These are phyloP conservation scores for Tulasnella sp. DNA, from an alignment of 768 basidiomycete genomes.

Conservation along the genomic window DNA sequence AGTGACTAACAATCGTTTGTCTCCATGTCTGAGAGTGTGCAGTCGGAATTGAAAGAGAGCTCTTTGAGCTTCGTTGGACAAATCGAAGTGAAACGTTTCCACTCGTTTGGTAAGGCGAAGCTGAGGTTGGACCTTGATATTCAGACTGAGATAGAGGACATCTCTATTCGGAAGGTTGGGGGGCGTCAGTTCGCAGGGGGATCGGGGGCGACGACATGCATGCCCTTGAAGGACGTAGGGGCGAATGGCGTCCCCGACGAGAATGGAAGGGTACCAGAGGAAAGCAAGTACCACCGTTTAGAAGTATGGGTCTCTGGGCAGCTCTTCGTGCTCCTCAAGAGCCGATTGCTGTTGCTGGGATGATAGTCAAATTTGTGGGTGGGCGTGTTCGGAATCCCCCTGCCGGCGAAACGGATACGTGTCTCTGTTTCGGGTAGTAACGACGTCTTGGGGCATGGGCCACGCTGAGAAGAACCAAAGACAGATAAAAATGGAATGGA, in stretches of 20 bases:
- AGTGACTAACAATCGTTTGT: not conserved
- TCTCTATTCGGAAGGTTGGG: slow-evolving; percentile 4
- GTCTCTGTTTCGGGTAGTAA: not conserved
- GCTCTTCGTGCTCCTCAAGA: not conserved
- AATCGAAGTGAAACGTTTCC: not conserved
- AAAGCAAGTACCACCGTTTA: too few species aligned
- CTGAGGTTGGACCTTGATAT: not conserved
- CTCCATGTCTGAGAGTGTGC: not conserved
- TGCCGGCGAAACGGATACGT: not conserved
- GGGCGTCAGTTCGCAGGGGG: slow-evolving; percentile 3
- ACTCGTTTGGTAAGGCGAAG: not conserved
- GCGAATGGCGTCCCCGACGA: not conserved
- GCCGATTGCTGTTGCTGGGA: not conserved
- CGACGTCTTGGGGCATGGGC: not conserved
- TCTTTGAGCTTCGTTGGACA: not conserved
- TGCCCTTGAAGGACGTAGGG: not conserved
- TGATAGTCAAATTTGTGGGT: not conserved
- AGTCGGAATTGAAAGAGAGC: not conserved
- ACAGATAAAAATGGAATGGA: not conserved
- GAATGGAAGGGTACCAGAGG: not conserved
- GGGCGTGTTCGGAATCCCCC: not conserved
- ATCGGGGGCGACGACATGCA: not conserved
- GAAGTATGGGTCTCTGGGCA: not conserved
- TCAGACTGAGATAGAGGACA: not conserved
- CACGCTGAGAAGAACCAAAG: not conserved